Conservation (phyloP, 139 green algal genomes). For the Nannochloris sp. region DNA sequence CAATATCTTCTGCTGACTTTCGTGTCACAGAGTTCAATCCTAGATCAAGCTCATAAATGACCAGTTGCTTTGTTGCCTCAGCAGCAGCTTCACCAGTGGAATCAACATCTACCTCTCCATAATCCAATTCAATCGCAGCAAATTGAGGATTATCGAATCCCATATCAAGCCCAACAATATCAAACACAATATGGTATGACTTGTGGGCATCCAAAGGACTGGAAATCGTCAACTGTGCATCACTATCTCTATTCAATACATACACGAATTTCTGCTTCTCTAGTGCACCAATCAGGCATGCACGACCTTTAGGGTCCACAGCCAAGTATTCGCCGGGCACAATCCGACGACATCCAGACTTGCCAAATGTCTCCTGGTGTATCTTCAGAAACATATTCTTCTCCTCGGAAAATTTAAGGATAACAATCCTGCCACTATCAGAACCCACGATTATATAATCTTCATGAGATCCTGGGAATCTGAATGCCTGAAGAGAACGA, state of each 20-base stretch:
- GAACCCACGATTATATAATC: slow-evolving; percentile 89
- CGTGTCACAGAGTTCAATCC: slow-evolving; percentile 93
- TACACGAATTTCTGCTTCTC: slow-evolving; percentile 99
- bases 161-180: slow-evolving; percentile 77
- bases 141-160: slow-evolving; percentile 99
- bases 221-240: slow-evolving; percentile 92
- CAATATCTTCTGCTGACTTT: slow-evolving; percentile 81
- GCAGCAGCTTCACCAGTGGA: slow-evolving; percentile 72
- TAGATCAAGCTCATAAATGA: slow-evolving; percentile 97
- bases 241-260: slow-evolving; percentile 90
- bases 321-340: slow-evolving; percentile 91
- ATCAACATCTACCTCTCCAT: slow-evolving; percentile 90
- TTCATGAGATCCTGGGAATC: slow-evolving; percentile 71
- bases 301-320: slow-evolving; percentile 87
- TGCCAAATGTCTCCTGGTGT: slow-evolving; percentile 97
- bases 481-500: slow-evolving; percentile 76
- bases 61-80: slow-evolving; percentile 92
- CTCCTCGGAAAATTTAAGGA: slow-evolving; percentile 85
- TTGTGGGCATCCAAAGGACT: slow-evolving; percentile 97
- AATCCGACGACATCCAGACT: slow-evolving; percentile 83
- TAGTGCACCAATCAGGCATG: slow-evolving; percentile 83
- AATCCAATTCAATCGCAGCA: slow-evolving; percentile 97
- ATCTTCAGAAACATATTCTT: slow-evolving; percentile 80
- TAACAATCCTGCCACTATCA: slow-evolving; percentile 89
- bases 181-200: slow-evolving; percentile 74